Conservation (phyloP, 2,329 filamentous ascomycete genomes). For the Chaetoscypha palmicola region DNA sequence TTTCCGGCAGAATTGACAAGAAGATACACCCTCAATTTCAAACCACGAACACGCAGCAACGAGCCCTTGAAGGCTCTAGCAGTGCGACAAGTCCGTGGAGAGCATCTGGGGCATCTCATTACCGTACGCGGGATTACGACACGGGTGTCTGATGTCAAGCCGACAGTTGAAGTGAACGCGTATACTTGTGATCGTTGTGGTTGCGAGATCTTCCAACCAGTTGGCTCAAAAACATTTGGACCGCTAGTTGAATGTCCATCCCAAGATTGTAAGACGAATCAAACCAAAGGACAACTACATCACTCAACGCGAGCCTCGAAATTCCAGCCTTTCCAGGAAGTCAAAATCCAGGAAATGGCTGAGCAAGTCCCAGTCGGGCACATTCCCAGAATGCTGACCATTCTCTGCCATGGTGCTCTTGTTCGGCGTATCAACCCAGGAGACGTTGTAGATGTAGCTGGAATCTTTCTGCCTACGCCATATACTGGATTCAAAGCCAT, state of each 20-base stretch:
- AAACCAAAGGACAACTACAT: conserved; percentile 88
- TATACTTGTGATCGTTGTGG: conserved; percentile 97
- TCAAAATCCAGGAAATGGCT: conserved; percentile 99
- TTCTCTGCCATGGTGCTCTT: conserved; percentile 81
- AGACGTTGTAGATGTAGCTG: conserved; percentile 87
- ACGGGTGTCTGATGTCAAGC: conserved; percentile 94
- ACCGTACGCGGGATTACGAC: conserved; percentile 92
- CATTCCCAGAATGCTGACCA: conserved; percentile 83
- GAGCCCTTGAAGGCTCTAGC: conserved; percentile 62
- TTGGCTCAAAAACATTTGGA: conserved; percentile 84
- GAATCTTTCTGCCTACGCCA: conserved; percentile 92
- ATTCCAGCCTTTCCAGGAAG: conserved; percentile 94
- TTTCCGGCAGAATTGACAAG: conserved; percentile 90
- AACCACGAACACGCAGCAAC: conserved; percentile 71
- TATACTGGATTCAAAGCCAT: conserved; percentile 99
- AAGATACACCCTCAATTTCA: conserved; percentile 93
- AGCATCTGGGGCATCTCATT: conserved; percentile 88
- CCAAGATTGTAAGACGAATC: conserved; percentile 80
- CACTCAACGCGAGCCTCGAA: conserved; percentile 94
- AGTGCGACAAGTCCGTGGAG: conserved; percentile 88
- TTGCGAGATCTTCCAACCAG: conserved; percentile 94
- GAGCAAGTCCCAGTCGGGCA: conserved; percentile 98
- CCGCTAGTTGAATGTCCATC: conserved; percentile 84
- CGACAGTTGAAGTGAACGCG: conserved; percentile 92
- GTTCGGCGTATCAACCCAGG: conserved; percentile 86